A percentile compares a stretch with the other conserved stretches of the same genome.
Evolutionary conservation across 106 monocot species (phyloP).

Genomic region (Triglochin maritima): DNA sequence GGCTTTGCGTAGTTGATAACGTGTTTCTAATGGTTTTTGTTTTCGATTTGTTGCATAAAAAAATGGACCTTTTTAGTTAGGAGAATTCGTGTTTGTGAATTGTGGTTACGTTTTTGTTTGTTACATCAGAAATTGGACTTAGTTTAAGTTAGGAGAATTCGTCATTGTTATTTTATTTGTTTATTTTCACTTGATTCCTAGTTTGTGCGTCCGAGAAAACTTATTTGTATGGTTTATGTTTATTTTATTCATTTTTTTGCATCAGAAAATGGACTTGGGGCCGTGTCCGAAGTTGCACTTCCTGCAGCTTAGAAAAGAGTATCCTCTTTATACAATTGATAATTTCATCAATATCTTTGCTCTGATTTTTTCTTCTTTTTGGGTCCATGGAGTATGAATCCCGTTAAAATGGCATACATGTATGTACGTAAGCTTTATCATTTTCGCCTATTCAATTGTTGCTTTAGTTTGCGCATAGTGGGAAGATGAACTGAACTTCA

Average conservation of each 20-base stretch:
- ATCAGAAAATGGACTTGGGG: slow-evolving; percentile 84
- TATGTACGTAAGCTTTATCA: no score
- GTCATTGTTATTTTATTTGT: neutral
- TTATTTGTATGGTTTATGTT: neutral
- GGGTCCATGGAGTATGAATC: no score
- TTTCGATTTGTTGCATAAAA: no score
- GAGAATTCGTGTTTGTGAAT: neutral
- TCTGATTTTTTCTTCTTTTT: neutral
- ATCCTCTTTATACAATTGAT: slow-evolving; percentile 33
- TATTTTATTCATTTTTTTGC: neutral
- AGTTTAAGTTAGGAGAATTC: neutral
- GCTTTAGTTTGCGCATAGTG: no score
- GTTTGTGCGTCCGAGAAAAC: neutral
- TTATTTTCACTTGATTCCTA: neutral
- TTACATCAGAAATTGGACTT: neutral
- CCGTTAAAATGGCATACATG: no score
- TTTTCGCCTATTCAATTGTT: no score
- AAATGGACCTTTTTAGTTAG: no score
- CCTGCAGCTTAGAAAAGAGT: slow-evolving; percentile 76
- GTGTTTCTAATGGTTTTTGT: no score
- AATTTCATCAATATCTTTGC: neutral
- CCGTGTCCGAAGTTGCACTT: slow-evolving; percentile 83
- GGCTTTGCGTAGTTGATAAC: neutral
- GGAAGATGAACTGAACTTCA: no score
- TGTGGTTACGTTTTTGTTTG: neutral